Evolutionary conservation across 805 yeast species (phyloP).

Genomic region (Suhomyces sp.): DNA sequence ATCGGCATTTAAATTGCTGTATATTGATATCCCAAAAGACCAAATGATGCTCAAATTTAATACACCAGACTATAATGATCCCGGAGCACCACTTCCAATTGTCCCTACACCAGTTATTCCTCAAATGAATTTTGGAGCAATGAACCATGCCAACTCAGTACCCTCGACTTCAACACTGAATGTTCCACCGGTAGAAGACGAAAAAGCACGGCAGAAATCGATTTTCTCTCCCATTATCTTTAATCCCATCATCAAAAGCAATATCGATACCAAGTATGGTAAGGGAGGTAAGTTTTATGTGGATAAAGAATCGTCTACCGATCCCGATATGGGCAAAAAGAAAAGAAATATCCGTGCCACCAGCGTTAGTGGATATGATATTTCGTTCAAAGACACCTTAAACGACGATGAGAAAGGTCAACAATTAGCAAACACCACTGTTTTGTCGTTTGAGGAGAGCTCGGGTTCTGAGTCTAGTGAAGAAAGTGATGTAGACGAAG

Average conservation of each 20-base stretch:
- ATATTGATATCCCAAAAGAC: slow-evolving; percentile 53
- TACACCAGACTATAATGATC: slow-evolving; percentile 65
- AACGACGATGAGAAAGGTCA: slow-evolving; percentile 6
- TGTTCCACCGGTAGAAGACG: background rate
- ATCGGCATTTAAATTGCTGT: slow-evolving; percentile 7
- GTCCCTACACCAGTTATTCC: slow-evolving; percentile 48
- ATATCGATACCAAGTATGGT: slow-evolving; percentile 81
- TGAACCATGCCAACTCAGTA: background rate
- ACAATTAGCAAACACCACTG: background rate
- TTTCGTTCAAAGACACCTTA: background rate
- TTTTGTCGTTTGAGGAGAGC: slow-evolving; percentile 1
- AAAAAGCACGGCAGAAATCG: slow-evolving; percentile 37
- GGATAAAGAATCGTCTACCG: slow-evolving; percentile 28
- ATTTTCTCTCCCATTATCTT: slow-evolving; percentile 80
- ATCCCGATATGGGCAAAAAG: slow-evolving; percentile 17
- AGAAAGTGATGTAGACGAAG: slow-evolving; percentile 41
- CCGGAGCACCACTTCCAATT: slow-evolving; percentile 77
- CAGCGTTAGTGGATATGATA: slow-evolving; percentile 25
- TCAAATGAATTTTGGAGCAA: slow-evolving; percentile 11
- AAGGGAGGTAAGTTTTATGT: slow-evolving; percentile 90
- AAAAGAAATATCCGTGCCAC: slow-evolving; percentile 29
- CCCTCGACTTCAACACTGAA: background rate
- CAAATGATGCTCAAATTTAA: slow-evolving; percentile 50
- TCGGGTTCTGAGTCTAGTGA: slow-evolving; percentile 12
- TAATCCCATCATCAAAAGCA: slow-evolving; percentile 72